These are phyloP conservation scores for Coniophora puteana DNA, from an alignment of 1,284 basidiomycete species.

Conservation along the genomic window DNA sequence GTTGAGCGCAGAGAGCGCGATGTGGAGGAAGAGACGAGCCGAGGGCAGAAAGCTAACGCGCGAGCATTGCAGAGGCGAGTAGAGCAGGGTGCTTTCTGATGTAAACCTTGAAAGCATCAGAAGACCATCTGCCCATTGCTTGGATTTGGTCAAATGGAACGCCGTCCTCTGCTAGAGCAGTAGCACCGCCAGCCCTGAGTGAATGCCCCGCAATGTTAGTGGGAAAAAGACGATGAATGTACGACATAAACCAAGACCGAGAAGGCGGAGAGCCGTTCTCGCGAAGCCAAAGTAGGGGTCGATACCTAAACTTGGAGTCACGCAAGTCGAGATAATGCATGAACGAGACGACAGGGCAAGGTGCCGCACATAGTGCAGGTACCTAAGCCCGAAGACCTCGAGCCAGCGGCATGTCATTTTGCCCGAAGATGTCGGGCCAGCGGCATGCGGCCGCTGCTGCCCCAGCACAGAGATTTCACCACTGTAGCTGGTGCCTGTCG, in stretches of 20 bases:
- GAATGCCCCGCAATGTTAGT: conserved; percentile 3
- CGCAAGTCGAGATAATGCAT: neutral
- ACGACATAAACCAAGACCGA: conserved; percentile 1
- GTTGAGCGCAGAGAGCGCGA: no score
- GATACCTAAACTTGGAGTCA: neutral
- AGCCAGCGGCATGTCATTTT: no score
- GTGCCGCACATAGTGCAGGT: no score
- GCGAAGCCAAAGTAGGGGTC: conserved; percentile 6
- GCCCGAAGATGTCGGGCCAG: no score
- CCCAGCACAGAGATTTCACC: no score
- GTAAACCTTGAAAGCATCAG: conserved; percentile 4
- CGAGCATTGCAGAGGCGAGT: no score
- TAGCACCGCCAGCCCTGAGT: conserved; percentile 4
- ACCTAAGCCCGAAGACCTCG: no score
- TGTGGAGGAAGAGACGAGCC: no score
- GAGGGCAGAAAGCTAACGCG: no score
- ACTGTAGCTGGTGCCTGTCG: no score
- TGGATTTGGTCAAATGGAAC: conserved; percentile 7
- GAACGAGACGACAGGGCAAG: neutral
- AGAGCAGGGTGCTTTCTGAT: conserved; percentile 3
- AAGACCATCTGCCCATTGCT: conserved; percentile 6
- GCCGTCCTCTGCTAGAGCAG: conserved; percentile 6
- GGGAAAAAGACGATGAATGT: conserved; percentile 1
- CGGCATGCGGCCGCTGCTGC: no score
- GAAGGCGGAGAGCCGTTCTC: neutral